Percentiles rank a stretch among this genome's conserved stretches.
Evolutionary conservation across 2,329 filamentous ascomycete genomes (phyloP).

Genomic region (Chalara sp.): DNA sequence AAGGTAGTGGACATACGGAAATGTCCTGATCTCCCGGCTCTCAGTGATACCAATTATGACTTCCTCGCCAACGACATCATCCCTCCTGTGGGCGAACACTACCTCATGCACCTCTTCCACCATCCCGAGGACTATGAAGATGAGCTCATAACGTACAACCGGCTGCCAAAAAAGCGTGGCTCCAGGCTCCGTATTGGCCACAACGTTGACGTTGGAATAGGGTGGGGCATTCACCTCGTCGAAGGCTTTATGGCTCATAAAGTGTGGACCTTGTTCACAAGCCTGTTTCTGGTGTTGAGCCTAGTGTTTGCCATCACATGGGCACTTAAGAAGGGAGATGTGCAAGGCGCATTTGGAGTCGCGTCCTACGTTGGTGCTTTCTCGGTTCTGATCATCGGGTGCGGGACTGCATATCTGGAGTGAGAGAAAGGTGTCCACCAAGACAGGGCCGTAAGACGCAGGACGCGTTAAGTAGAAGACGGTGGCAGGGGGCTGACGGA

Average conservation of each 20-base stretch:
- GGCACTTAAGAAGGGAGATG: background rate
- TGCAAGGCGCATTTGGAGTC: background rate
- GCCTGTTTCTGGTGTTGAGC: background rate
- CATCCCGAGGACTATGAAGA: conserved; percentile 2
- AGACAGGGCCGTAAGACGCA: too few relatives aligned
- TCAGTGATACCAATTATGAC: background rate
- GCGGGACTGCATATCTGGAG: background rate
- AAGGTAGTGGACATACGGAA: background rate
- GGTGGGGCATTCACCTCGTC: background rate
- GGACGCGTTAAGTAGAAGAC: too few relatives aligned
- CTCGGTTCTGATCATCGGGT: background rate
- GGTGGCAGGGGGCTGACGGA: too few relatives aligned
- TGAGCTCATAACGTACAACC: conserved; percentile 1
- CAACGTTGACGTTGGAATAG: background rate
- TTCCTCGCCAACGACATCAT: background rate
- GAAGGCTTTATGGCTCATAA: conserved; percentile 1
- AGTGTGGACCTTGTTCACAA: conserved; percentile 1
- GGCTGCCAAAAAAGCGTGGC: conserved; percentile 1
- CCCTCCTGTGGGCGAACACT: background rate
- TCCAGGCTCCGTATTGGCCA: background rate
- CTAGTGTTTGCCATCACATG: background rate
- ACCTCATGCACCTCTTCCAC: conserved; percentile 4
- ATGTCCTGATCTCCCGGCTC: background rate
- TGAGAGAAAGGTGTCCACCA: background rate
- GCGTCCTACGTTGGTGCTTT: background rate